phyloP scores from a whole-genome alignment of 1,139 yeast species.

The Candida sp. region DNA sequence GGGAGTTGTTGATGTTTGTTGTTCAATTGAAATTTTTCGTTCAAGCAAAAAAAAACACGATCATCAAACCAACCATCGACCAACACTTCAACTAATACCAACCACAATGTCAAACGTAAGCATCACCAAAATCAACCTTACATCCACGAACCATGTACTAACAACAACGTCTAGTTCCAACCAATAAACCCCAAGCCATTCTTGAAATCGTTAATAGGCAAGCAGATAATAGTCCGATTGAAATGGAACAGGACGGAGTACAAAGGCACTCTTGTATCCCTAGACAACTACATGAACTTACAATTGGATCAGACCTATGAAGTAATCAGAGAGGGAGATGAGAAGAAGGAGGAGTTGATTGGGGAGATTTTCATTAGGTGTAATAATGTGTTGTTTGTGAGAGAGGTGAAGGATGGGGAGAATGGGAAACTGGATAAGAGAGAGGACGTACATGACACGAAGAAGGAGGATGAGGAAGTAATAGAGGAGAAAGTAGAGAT shows the following conservation, averaged over 20 bases:
- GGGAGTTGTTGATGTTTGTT: neutral
- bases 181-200: slow-evolving; percentile 94
- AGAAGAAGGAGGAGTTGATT: slow-evolving; percentile 54
- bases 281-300: slow-evolving; percentile 93
- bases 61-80: neutral
- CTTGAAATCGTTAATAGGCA: slow-evolving; percentile 71
- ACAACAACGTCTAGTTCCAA: slow-evolving; percentile 47
- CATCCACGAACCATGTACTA: slow-evolving; percentile 5
- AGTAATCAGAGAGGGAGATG: slow-evolving; percentile 32
- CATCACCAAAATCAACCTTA: neutral
- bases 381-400: slow-evolving; percentile 75
- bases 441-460: slow-evolving; percentile 20
- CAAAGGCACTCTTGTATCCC: slow-evolving; percentile 76
- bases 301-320: slow-evolving; percentile 78
- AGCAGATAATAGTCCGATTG: slow-evolving; percentile 78
- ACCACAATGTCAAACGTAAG: slow-evolving; percentile 10
- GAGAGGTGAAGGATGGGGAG: slow-evolving; percentile 28
- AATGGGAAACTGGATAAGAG: neutral
- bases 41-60: slow-evolving; percentile 4
- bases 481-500: neutral
- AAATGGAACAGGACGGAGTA: slow-evolving; percentile 97
- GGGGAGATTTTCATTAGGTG: slow-evolving; percentile 91
- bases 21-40: neutral
- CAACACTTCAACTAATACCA: neutral
- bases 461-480: slow-evolving; percentile 6